Percentiles rank a stretch among this genome's conserved stretches.
Evolutionary conservation across 805 yeast genomes (phyloP).

Genomic region (Starmera amethionina): DNA sequence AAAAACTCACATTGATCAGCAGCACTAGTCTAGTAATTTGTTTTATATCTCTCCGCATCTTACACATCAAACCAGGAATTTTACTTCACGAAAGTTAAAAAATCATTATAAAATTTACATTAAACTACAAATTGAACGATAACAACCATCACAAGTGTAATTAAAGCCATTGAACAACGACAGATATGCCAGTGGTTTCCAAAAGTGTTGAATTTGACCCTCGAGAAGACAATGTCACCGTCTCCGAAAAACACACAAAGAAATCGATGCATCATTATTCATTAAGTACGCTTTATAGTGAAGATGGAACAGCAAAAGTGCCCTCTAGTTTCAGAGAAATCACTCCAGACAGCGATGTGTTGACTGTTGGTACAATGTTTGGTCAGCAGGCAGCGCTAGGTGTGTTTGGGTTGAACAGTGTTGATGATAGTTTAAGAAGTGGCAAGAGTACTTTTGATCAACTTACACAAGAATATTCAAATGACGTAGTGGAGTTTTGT

Average conservation of each 20-base stretch:
- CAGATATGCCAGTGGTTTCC: too few species aligned
- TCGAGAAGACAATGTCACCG: neutral
- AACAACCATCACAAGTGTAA: too few species aligned
- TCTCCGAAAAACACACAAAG: neutral
- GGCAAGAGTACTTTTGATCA: slow-evolving; percentile 3
- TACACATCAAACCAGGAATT: too few species aligned
- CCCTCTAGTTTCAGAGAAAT: neutral
- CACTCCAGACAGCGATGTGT: slow-evolving; percentile 14
- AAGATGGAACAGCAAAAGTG: neutral
- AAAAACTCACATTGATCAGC: too few species aligned
- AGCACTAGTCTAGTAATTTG: too few species aligned
- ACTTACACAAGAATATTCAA: slow-evolving; percentile 6
- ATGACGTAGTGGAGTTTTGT: slow-evolving; percentile 6
- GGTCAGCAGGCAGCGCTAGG: slow-evolving; percentile 16
- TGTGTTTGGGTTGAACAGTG: slow-evolving; percentile 4
- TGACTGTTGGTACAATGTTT: slow-evolving; percentile 12
- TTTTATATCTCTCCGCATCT: too few species aligned
- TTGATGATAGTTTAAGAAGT: neutral
- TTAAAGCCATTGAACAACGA: too few species aligned
- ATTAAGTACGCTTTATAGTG: neutral
- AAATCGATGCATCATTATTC: neutral
- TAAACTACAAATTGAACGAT: too few species aligned
- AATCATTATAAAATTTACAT: too few species aligned
- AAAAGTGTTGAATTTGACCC: too few species aligned
- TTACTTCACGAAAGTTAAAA: too few species aligned